These are phyloP conservation scores for Penicillium ochrochloron DNA, from an alignment of 495 filamentous ascomycete species.

Conservation along the genomic window DNA sequence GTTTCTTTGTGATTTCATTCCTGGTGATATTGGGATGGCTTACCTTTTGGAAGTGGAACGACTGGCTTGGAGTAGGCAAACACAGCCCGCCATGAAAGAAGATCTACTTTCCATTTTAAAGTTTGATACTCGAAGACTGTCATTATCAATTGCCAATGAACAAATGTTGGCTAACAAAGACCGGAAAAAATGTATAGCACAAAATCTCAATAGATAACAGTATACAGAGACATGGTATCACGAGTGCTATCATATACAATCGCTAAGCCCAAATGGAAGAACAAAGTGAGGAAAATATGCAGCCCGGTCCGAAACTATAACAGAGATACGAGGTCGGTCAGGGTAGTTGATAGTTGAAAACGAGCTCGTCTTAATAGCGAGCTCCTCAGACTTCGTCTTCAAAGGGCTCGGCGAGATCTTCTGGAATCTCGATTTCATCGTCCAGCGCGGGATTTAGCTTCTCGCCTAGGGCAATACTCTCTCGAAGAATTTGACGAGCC, in stretches of 20 bases:
- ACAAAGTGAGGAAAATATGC: neutral
- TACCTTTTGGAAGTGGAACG: no score
- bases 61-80: no score
- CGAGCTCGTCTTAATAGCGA: neutral
- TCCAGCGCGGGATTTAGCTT: conserved; percentile 68
- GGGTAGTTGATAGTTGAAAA: neutral
- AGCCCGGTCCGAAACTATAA: neutral
- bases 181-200: neutral
- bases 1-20: no score
- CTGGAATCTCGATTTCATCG: conserved; percentile 59
- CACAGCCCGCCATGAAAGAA: no score
- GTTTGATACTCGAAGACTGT: neutral
- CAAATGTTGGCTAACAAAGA: neutral
- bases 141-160: neutral
- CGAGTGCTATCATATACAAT: conserved; percentile 18
- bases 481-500: conserved; percentile 70
- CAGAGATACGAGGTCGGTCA: neutral
- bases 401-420: conserved; percentile 15
- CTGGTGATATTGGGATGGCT: no score
- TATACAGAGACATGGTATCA: conserved; percentile 19
- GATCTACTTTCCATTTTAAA: neutral
- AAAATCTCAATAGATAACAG: conserved; percentile 3
- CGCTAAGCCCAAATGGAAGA: conserved; percentile 19
- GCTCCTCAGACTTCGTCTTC: neutral
- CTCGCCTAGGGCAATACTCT: conserved; percentile 79